These are phyloP conservation scores for Cyathus striatus DNA, from an alignment of 768 basidiomycete species.

Conservation along the genomic window DNA sequence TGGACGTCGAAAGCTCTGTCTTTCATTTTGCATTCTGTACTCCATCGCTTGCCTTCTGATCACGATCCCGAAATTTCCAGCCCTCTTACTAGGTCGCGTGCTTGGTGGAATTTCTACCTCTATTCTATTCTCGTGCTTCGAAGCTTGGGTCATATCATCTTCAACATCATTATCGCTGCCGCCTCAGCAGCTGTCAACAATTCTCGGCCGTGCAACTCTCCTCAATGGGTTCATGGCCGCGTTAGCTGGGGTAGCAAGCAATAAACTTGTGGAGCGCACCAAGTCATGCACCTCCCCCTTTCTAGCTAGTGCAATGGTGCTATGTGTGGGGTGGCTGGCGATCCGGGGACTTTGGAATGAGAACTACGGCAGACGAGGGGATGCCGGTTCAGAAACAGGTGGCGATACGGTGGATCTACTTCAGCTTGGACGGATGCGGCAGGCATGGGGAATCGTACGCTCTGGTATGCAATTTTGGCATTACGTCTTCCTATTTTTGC, in stretches of 20 bases:
- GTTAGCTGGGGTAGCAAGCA: constrained; percentile 59
- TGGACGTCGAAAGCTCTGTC: constrained; percentile 62
- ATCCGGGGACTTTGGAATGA: constrained; percentile 61
- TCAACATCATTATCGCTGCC: constrained; percentile 46
- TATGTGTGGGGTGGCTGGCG: constrained; percentile 49
- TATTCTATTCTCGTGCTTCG: constrained; percentile 72
- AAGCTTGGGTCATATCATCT: constrained; percentile 72
- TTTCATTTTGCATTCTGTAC: constrained; percentile 71
- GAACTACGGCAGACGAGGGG: constrained; percentile 56
- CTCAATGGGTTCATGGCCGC: constrained; percentile 72
- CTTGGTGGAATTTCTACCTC: constrained; percentile 71
- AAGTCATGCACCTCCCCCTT: constrained; percentile 60
- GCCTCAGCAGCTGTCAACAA: constrained; percentile 54
- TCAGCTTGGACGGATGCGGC: constrained; percentile 45
- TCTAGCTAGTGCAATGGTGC: constrained; percentile 52
- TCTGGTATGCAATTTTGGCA: constrained; percentile 27
- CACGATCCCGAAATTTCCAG: constrained; percentile 47
- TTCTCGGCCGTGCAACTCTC: constrained; percentile 70
- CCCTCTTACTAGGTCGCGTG: constrained; percentile 59
- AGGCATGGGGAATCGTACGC: constrained; percentile 55
- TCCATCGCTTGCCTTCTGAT: constrained; percentile 55
- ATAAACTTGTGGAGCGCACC: constrained; percentile 52
- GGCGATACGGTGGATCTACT: constrained; percentile 31
- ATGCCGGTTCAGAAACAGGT: constrained; percentile 11
- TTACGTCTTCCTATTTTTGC: background rate